phyloP scores from a whole-genome alignment of 139 green algal genomes.

The Volvox africanus region DNA sequence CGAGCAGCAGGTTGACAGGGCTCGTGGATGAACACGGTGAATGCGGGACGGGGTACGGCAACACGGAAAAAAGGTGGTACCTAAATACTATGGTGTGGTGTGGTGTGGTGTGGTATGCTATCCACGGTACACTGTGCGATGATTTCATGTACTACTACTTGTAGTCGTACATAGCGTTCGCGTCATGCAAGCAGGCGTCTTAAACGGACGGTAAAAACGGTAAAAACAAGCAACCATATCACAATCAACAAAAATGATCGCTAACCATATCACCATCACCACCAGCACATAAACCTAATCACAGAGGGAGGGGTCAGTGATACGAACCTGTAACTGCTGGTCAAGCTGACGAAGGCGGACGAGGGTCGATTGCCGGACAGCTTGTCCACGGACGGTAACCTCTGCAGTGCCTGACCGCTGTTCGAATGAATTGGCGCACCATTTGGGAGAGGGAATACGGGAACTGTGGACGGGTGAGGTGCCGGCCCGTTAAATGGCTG shows the following conservation, averaged over 20 bases:
- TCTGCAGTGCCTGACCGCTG: background rate
- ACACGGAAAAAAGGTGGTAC: background rate
- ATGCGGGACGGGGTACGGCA: background rate
- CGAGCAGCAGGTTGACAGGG: no score
- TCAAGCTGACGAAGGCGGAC: background rate
- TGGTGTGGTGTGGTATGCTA: background rate
- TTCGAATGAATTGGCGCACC: background rate
- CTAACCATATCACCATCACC: background rate
- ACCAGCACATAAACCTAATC: no score
- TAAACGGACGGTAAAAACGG: background rate
- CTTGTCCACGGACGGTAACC: background rate
- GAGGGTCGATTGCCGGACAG: background rate
- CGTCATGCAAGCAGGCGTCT: no score
- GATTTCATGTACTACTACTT: background rate
- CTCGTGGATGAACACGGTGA: background rate
- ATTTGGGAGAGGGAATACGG: background rate
- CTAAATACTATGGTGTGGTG: background rate
- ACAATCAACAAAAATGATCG: background rate
- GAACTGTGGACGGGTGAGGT: background rate
- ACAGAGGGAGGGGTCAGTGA: background rate
- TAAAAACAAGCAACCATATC: background rate
- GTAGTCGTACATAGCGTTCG: background rate
- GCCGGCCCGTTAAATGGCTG: background rate
- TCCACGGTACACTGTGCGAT: no score
- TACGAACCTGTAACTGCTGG: constrained; percentile 13